Base-by-base conservation (phyloP, 2,329 filamentous ascomycete species). In the Xylaria sp. region DNA sequence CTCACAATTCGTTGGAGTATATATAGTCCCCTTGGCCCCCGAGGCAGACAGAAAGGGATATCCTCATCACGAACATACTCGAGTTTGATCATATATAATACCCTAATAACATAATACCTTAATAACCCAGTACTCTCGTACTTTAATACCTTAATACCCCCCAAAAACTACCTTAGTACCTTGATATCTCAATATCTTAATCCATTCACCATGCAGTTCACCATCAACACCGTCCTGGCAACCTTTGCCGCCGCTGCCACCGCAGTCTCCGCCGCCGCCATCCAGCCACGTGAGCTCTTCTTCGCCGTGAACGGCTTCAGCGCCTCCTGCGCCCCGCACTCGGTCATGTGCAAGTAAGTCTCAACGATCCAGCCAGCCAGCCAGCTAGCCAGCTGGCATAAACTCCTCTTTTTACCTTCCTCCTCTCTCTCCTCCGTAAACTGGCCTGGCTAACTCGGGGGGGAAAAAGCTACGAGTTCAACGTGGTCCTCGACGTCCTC, bases 251-350 rank as follows among this genome's bases (percentile, higher is more conserved):
- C 60, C 11, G 58, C 60, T 8, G 51, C 54, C 46, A 42, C 52
- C 17, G 62, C 50, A 16, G 62, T 47, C 20, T 60, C 54, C 3
- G 63, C 49, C 17, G 58, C 58, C 16, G 58, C 50, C 40, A 20
- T 62, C 18, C 39, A 41, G 39, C 42, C 52, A 3, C 55, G 54
- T 37, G 37, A 57, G 9, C 52, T 34, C 16, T 50, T 43, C 2
- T 65, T 60, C 50, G 55, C 43, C 46, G 57, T 66, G 16, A 44
- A 56, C 17, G 52, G 53, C 26, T 66, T 66, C 42, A 43, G 49
- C n/a, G 62, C 62, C 1, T 61, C 58, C 3, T 66, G 63, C 54
- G 65, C 63, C 40, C 63, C 61, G 2, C 63, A 66, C 50, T 62
- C 59, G 24, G 44, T 61, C 29, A 17, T 51, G 34, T 66, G 62